These are phyloP conservation scores for Phylloporus arenicola DNA, from an alignment of 768 basidiomycete species.

Conservation along the genomic window DNA sequence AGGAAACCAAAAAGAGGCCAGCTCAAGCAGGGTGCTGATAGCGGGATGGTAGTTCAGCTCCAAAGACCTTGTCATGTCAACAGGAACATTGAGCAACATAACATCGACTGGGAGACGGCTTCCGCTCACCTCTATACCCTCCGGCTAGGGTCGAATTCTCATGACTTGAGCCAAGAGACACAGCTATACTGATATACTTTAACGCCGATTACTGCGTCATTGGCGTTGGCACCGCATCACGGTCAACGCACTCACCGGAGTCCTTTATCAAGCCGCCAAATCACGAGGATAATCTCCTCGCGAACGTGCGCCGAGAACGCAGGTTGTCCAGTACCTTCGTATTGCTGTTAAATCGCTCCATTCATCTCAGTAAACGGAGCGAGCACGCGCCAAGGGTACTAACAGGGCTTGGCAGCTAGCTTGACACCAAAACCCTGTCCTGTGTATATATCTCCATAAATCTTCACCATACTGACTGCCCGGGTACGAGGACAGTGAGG, in stretches of 20 bases:
- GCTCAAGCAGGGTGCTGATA: background rate
- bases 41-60: background rate
- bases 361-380: background rate
- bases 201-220: background rate
- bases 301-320: background rate
- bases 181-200: slow-evolving; percentile 1
- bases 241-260: slow-evolving; percentile 3
- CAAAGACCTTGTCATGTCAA: background rate
- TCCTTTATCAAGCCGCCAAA: background rate
- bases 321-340: background rate
- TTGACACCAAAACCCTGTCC: background rate
- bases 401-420: background rate
- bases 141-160: slow-evolving; percentile 1
- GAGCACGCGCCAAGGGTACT: background rate
- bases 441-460: background rate
- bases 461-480: too few relatives aligned
- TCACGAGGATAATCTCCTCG: slow-evolving; percentile 2
- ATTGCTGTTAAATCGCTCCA: background rate
- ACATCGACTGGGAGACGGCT: slow-evolving; percentile 3
- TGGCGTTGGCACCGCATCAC: background rate
- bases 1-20: background rate
- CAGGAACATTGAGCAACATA: background rate
- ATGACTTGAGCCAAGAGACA: slow-evolving; percentile 1
- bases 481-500: too few relatives aligned
- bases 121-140: background rate